Conservation (phyloP, 225 moss, liverwort and hornwort genomes). For the Antitrichia curtipendula region DNA sequence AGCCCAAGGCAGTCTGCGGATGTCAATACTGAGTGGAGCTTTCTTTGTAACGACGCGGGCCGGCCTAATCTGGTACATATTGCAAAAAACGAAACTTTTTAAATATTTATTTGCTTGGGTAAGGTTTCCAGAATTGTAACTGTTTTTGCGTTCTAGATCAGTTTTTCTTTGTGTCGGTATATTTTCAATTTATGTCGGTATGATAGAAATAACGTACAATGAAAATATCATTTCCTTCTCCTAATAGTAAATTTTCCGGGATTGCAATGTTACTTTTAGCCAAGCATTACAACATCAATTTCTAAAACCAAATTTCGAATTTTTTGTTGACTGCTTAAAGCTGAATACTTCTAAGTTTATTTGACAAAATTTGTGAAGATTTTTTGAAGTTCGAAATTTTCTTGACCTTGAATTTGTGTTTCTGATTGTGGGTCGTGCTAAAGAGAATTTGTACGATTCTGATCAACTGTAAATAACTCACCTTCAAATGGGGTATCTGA, state of each 20-base stretch:
- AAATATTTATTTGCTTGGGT: background rate
- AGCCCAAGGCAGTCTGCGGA: constrained; percentile 24
- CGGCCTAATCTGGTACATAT: constrained; percentile 24
- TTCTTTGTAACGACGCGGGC: constrained; percentile 47
- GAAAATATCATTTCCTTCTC: background rate
- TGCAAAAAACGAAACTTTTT: background rate
- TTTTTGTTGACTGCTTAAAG: background rate
- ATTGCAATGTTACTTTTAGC: background rate
- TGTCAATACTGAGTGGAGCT: constrained; percentile 50
- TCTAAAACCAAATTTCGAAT: background rate
- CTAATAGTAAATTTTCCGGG: background rate
- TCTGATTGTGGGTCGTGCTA: background rate
- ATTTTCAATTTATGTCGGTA: background rate
- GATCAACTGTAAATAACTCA: background rate
- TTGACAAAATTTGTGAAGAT: background rate
- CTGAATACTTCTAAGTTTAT: too few relatives aligned
- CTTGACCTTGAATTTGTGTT: background rate
- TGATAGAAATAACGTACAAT: background rate
- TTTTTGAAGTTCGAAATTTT: background rate
- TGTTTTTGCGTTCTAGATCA: background rate
- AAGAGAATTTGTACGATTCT: background rate
- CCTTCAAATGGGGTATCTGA: background rate
- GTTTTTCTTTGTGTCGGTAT: background rate
- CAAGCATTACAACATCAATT: background rate
- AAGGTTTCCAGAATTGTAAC: background rate